Evolutionary conservation across 257 asterid genomes (phyloP), one percentile per base, ranked within the genome.

Genomic region (Solanum medicagineum): DNA sequence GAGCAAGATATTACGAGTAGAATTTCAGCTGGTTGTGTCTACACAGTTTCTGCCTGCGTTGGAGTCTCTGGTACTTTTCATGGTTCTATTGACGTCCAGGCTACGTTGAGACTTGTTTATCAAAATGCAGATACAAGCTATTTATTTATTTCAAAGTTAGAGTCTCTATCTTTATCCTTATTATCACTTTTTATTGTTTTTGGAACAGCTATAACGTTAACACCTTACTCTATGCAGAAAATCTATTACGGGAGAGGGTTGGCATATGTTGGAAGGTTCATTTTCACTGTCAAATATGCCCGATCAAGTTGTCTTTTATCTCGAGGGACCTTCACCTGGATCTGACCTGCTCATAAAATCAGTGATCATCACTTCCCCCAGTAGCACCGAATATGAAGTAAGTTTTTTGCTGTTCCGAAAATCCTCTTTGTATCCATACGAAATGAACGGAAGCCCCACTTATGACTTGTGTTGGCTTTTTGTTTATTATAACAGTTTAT

Each of bases 261-360:
- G 98, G 97, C 93, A 90, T 84, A 92, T 86, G 89, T 68, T 96
- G 86, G 97, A 94, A 90, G 98, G 98, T 57, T 87, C 91, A 62
- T 96, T 96, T 89, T 92, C 91, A 53, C 66, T 96, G 60, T 84
- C 92, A 14, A 87, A 89, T 26, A 87, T 87, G 88, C 99, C 99
- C 60, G 83, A 66, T 44, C 89, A 92, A 83, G 98, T 90, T 86
- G 79, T 84, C 62, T 91, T 96, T 90, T 96, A 96, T 87, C 85
- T 96, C 84, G 99, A 96, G 87, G 99, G 99, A 80, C 98, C 99
- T 90, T 89, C 95, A 11, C 91, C 99, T 47, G 98, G 99, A 77
- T 87, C 91, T 55, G 95, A 96, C 87, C 80, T 96, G 44, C 97
- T 95, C 85, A 85, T 96, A 80, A 91, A 89, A 88, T 96, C 98